Evolutionary conservation across 2,329 filamentous ascomycete species (phyloP), one percentile per base, ranked within the genome.

Genomic region (Epichloe bromicola): DNA sequence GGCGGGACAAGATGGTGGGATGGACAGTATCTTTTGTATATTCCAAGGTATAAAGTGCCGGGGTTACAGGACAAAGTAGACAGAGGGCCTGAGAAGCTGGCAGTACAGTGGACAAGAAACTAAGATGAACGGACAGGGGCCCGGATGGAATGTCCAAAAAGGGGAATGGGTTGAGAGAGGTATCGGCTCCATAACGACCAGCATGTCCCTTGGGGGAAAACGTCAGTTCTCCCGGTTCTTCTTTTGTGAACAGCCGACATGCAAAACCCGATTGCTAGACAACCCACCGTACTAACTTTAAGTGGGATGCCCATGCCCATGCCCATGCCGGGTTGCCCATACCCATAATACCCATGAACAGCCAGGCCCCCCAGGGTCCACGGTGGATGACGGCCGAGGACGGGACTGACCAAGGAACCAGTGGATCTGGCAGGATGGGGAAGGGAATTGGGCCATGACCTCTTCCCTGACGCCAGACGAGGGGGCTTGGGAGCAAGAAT

Each of bases 121-220:
- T 51, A 45, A 55, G 57, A 59, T 60, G 54, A 60, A 65, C 60
- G 59, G 55, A 58, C 59, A 61, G 55, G 61, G 60, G 63, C 62
- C 62, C 63, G 66, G 63, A 65, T 65, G 60, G 59, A 56, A 60
- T 61, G 54, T 58, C 67, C 67, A 61, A 61, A 67, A 66, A 60
- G 60, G 65, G 66, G 61, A 68, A 67, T 68, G 62, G 60, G 60
- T 58, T 65, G 63, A 63, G 62, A 63, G 62, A 64, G 58, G 57
- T 49, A 34, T 58, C 54, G 57, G 54, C 55, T 51, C 57, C 55
- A 58, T 56, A 56, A 56, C 53, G 34, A 55, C 37, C 46, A 50
- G 49, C 50, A 47, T 45, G 38, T 46, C 54, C 36, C 26, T 10
- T 30, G 46, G 52, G 52, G 54, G 30, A 48, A 37, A 33, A 49